A percentile compares a stretch with the other conserved stretches of the same genome.
Conservation (phyloP, 805 yeast species). For the Pichia phayaonensis region DNA sequence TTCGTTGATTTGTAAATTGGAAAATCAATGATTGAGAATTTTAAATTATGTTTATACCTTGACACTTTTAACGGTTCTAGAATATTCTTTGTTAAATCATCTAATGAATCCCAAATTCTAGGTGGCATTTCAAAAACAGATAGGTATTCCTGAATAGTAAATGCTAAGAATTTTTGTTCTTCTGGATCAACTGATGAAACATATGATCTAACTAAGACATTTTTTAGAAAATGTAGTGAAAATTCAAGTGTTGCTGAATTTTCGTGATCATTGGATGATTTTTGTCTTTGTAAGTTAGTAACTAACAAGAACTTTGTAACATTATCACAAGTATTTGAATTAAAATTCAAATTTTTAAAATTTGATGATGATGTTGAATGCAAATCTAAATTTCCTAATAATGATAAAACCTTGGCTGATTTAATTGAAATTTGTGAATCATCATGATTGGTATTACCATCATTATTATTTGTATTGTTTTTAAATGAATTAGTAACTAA, state of each 20-base stretch:
- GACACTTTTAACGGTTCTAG: slow-evolving; percentile 70
- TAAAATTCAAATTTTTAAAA: not conserved
- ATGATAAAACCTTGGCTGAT: slow-evolving; percentile 64
- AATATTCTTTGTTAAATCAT: slow-evolving; percentile 62
- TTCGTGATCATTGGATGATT: slow-evolving; percentile 55
- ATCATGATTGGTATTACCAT: not conserved
- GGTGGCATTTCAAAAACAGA: slow-evolving; percentile 16
- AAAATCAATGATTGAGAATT: slow-evolving; percentile 39
- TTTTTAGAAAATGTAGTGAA: slow-evolving; percentile 55
- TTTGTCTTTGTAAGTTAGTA: slow-evolving; percentile 32
- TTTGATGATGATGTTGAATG: not conserved
- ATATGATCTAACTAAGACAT: slow-evolving; percentile 71
- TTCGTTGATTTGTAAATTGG: slow-evolving; percentile 58
- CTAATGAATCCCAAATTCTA: slow-evolving; percentile 49
- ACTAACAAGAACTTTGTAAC: slow-evolving; percentile 10
- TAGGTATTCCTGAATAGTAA: slow-evolving; percentile 80
- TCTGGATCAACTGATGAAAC: slow-evolving; percentile 87
- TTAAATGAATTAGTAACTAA: slow-evolving; percentile 48
- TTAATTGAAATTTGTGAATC: slow-evolving; percentile 44
- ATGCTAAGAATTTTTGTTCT: slow-evolving; percentile 75
- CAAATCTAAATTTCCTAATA: slow-evolving; percentile 66
- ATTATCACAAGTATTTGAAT: slow-evolving; percentile 6
- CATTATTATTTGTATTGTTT: slow-evolving; percentile 35
- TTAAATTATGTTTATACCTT: slow-evolving; percentile 44
- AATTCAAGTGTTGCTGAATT: slow-evolving; percentile 49